These are phyloP conservation scores for Meira nashicola DNA, from an alignment of 1,284 basidiomycete genomes.

Conservation along the genomic window DNA sequence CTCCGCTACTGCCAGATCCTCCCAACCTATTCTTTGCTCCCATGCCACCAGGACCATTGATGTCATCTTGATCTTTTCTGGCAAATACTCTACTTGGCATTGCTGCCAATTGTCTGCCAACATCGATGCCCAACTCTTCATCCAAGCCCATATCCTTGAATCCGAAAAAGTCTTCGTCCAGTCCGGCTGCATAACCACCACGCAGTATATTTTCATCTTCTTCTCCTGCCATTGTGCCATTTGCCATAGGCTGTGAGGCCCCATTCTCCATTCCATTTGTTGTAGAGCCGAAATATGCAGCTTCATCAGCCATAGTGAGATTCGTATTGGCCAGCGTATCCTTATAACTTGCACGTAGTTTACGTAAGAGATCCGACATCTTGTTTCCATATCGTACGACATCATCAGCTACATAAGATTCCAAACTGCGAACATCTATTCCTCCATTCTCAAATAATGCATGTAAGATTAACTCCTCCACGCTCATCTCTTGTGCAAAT, in stretches of 20 bases:
- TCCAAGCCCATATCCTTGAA: conserved; percentile 83
- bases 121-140: conserved; percentile 74
- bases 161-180: conserved; percentile 91
- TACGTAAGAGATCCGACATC: conserved; percentile 74
- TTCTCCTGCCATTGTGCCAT: no score
- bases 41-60: neutral
- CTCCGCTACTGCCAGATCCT: neutral
- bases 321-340: conserved; percentile 59
- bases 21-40: neutral
- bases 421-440: conserved; percentile 69
- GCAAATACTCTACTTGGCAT: neutral
- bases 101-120: conserved; percentile 1
- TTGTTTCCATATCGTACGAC: conserved; percentile 74
- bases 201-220: conserved; percentile 52
- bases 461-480: conserved; percentile 89
- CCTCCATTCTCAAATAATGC: conserved; percentile 81
- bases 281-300: conserved; percentile 39
- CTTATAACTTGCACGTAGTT: conserved; percentile 72
- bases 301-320: conserved; percentile 60
- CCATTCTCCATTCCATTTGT: neutral
- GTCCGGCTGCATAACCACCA: conserved; percentile 77
- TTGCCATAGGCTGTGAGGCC: no score
- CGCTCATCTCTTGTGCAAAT: conserved; percentile 69
- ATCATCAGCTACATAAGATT: conserved; percentile 83
- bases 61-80: neutral